Percentiles rank a stretch among this genome's conserved stretches.
Evolutionary conservation across 495 filamentous ascomycete species (phyloP).

Genomic region (Thermothielavioides terrestris): DNA sequence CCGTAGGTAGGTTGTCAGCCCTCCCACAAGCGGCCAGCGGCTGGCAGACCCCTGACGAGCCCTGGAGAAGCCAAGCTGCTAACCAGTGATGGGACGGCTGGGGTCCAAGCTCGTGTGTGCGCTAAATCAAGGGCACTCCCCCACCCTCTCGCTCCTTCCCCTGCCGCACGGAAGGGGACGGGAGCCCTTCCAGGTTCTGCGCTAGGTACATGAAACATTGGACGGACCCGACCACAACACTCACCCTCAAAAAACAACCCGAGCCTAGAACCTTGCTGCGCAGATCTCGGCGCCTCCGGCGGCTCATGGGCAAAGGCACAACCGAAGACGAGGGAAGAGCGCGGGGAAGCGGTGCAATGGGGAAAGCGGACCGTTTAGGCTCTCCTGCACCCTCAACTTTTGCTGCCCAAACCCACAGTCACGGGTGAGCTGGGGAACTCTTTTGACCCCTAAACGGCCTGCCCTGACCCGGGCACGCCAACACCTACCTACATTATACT

Average conservation of each 20-base stretch:
- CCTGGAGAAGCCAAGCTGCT: slow-evolving; percentile 17
- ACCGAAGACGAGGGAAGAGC: not conserved
- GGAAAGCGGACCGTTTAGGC: not conserved
- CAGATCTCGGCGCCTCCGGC: slow-evolving; percentile 1
- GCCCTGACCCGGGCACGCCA: no score
- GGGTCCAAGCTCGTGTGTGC: slow-evolving; percentile 18
- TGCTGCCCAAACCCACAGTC: slow-evolving; percentile 12
- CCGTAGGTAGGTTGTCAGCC: slow-evolving; percentile 10
- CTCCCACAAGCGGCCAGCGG: no score
- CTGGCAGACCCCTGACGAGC: slow-evolving; percentile 17
- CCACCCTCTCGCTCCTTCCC: slow-evolving; percentile 15
- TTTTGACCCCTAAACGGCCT: no score
- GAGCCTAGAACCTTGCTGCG: not conserved
- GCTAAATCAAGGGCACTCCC: slow-evolving; percentile 20
- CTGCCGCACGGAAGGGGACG: not conserved
- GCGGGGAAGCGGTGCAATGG: not conserved
- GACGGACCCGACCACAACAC: not conserved
- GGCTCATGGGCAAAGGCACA: slow-evolving; percentile 8
- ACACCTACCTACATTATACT: no score
- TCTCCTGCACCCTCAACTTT: not conserved
- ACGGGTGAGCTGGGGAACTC: no score
- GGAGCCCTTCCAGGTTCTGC: not conserved
- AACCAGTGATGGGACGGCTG: slow-evolving; percentile 10
- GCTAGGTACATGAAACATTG: slow-evolving; percentile 1
- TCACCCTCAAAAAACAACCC: slow-evolving; percentile 1